Base-by-base conservation (phyloP, 768 basidiomycete species). In the Cantharellus anzutake region DNA sequence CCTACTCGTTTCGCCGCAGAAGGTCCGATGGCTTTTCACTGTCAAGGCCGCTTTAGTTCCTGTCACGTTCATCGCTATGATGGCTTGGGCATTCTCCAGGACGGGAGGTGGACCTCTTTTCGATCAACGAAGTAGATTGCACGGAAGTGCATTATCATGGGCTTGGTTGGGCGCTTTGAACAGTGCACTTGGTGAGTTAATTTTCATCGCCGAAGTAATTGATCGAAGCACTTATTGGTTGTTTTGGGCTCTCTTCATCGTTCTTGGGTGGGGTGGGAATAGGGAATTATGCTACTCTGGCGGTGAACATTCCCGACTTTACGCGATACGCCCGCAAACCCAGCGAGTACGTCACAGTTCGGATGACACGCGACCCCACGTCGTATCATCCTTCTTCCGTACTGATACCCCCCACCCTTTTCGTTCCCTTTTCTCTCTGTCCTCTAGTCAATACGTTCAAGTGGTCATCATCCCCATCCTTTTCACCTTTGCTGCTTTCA, bases 141-240 rank as follows among this genome's bases (percentile, higher is more conserved):
- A 66, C 16, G 86, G 81, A 2, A 73, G 75, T 61, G 69, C 72
- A 37, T 71, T 81, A 55, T 76, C 77, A n/a, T 88, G 86, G 83
- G 84, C 79, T 2, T 91, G 85, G 85, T 70, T 94, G 55, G 75
- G 75, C 58, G 80, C 81, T 0, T 66, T 94, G 61, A 92, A 89
- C 66, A 80, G 82, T 58, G 82, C 83, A 2, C 70, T 92, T 29
- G 86, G 86, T 0, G 77, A 79, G 62, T 91, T 29, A 29, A 29
- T 29, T 29, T 29, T 29, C 20, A 29, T 29, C 20, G 20, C 20
- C 20, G 20, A 29, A 29, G 20, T 29, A 29, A 29, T 29, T 29
- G 20, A 29, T 29, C 20, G 20, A 29, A 29, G 20, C 20, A 29
- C 20, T 29, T 29, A 29, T 29, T 29, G 20, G 20, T 29, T 29